phyloP scores from a whole-genome alignment of 179 eudicot genomes.

The Drosera spatulata region DNA sequence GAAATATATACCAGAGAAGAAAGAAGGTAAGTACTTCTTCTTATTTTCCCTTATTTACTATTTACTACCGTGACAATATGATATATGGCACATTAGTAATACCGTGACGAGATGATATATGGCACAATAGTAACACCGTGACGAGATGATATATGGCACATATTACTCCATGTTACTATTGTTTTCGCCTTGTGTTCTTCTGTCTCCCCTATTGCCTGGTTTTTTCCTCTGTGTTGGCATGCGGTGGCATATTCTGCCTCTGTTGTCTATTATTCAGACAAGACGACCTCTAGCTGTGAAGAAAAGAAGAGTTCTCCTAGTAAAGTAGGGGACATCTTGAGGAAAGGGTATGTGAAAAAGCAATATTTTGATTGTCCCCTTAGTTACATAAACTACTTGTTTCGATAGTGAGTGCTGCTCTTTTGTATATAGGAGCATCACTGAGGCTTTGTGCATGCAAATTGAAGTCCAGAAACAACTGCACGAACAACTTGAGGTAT shows the following conservation, averaged over 20 bases:
- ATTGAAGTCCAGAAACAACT: constrained; percentile 51
- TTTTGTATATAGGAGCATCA: constrained; percentile 17
- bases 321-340: constrained; percentile 15
- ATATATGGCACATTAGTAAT: too few relatives aligned
- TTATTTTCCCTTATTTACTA: neutral
- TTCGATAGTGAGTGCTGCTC: neutral
- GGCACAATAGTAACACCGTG: too few relatives aligned
- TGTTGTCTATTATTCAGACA: constrained; percentile 9
- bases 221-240: neutral
- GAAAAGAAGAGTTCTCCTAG: constrained; percentile 17
- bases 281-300: constrained; percentile 20
- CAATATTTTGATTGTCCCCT: neutral
- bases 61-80: too few relatives aligned
- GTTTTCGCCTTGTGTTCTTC: constrained; percentile 2
- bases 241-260: neutral
- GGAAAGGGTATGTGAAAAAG: constrained; percentile 21
- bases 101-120: too few relatives aligned
- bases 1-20: constrained; percentile 33
- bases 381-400: neutral
- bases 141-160: too few relatives aligned
- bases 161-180: neutral
- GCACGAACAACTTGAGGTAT: constrained; percentile 52
- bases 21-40: constrained; percentile 25
- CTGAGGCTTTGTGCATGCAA: constrained; percentile 41
- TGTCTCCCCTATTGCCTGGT: neutral